These are phyloP conservation scores for Cicer chorassanicum DNA, from an alignment of 306 rosid species.

Conservation along the genomic window DNA sequence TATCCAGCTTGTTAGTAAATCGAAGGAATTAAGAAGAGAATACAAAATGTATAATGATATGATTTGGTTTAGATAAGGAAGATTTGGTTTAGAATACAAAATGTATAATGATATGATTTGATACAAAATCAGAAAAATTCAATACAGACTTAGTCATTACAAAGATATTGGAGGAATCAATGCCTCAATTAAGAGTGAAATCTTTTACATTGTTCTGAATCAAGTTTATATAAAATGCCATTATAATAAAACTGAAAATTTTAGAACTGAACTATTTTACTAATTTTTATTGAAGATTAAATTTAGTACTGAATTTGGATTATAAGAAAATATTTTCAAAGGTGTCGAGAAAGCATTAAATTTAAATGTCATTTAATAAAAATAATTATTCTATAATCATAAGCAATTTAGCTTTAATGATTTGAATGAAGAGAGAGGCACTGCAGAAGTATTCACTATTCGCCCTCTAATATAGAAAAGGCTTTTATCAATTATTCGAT, in stretches of 20 bases:
- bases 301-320: background rate
- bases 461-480: background rate
- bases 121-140: conserved; percentile 5
- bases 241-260: conserved; percentile 3
- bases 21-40: conserved; percentile 28
- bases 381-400: background rate
- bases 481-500: background rate
- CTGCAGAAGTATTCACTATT: background rate
- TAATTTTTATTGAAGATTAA: background rate
- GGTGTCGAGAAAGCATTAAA: conserved; percentile 16
- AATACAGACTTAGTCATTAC: background rate
- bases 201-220: background rate
- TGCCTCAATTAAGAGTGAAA: background rate
- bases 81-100: conserved; percentile 23
- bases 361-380: background rate
- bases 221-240: background rate
- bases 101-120: conserved; percentile 20
- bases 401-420: background rate
- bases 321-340: conserved; percentile 9
- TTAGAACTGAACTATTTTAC: background rate
- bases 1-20: conserved; percentile 26
- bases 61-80: conserved; percentile 1
- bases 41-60: conserved; percentile 16
- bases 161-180: conserved; percentile 2
- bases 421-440: background rate